A percentile compares a stretch with the other conserved stretches of the same genome.
phyloP scores from a whole-genome alignment of 257 asterid genomes.

The Petunia secreta region DNA sequence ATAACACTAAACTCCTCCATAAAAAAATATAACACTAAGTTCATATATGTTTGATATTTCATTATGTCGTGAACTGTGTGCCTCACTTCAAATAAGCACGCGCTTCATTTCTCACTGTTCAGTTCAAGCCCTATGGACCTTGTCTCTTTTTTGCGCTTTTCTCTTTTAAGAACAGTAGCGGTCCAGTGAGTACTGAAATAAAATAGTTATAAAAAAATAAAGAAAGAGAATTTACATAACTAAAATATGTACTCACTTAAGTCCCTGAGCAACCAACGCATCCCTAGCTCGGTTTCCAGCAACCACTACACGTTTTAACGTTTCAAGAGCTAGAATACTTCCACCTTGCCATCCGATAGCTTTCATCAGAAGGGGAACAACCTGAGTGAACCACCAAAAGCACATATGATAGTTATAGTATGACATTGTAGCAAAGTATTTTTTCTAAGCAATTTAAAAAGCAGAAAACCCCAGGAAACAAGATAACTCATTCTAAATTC shows the following conservation, averaged over 20 bases:
- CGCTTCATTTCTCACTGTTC: no score
- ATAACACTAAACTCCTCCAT: no score
- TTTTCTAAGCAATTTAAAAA: slow-evolving; percentile 6
- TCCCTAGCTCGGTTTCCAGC: slow-evolving; percentile 99
- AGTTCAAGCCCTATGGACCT: no score
- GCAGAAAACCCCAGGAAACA: slow-evolving; percentile 11
- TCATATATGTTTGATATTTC: no score
- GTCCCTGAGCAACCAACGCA: slow-evolving; percentile 98
- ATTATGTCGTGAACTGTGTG: no score
- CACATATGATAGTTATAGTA: slow-evolving; percentile 5
- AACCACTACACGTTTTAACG: slow-evolving; percentile 91
- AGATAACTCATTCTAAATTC: background rate
- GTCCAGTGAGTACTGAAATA: no score
- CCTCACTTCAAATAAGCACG: no score
- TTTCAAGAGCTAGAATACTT: slow-evolving; percentile 98
- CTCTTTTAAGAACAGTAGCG: no score
- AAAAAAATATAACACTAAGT: no score
- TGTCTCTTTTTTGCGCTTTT: no score
- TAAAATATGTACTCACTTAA: slow-evolving; percentile 61
- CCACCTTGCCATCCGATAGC: slow-evolving; percentile 99
- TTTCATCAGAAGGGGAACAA: slow-evolving; percentile 96
- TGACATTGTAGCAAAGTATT: slow-evolving; percentile 12
- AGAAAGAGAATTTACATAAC: background rate
- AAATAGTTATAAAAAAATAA: background rate
- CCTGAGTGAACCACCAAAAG: slow-evolving; percentile 53